phyloP scores from a whole-genome alignment of 2,329 filamentous ascomycete genomes.

The Pochonia chlamydosporia region DNA sequence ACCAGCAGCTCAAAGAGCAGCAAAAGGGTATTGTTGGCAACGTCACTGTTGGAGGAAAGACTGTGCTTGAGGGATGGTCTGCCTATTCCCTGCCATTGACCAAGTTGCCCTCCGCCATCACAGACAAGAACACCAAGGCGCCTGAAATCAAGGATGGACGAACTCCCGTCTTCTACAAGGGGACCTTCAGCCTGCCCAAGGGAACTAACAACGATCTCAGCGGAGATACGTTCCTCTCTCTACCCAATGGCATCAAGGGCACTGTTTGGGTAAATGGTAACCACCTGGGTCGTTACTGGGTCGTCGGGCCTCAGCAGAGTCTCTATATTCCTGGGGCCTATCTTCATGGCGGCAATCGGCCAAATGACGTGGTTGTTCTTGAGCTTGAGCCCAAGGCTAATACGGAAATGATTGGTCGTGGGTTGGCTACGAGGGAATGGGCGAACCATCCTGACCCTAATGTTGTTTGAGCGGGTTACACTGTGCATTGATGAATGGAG shows the following conservation, averaged over 20 bases:
- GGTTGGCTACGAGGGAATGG: slow-evolving; percentile 11
- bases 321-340: slow-evolving; percentile 37
- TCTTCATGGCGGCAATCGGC: slow-evolving; percentile 18
- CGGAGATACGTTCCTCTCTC: slow-evolving; percentile 30
- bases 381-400: slow-evolving; percentile 32
- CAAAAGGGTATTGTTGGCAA: slow-evolving; percentile 39
- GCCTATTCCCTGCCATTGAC: slow-evolving; percentile 26
- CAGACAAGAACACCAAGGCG: background rate
- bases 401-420: slow-evolving; percentile 2
- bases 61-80: slow-evolving; percentile 30
- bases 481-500: too few relatives aligned
- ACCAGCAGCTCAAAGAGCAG: slow-evolving; percentile 34
- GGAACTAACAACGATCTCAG: slow-evolving; percentile 11
- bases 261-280: slow-evolving; percentile 40
- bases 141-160: background rate
- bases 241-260: slow-evolving; percentile 37
- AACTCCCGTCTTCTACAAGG: slow-evolving; percentile 13
- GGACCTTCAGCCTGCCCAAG: slow-evolving; percentile 19
- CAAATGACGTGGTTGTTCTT: slow-evolving; percentile 36
- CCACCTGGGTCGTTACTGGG: slow-evolving; percentile 41
- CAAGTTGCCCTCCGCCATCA: background rate
- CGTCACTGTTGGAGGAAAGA: slow-evolving; percentile 29
- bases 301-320: slow-evolving; percentile 40
- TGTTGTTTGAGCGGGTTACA: too few relatives aligned
- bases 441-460: background rate